Conservation (phyloP, 2,329 filamentous ascomycete genomes). For the Colletotrichum musae region DNA sequence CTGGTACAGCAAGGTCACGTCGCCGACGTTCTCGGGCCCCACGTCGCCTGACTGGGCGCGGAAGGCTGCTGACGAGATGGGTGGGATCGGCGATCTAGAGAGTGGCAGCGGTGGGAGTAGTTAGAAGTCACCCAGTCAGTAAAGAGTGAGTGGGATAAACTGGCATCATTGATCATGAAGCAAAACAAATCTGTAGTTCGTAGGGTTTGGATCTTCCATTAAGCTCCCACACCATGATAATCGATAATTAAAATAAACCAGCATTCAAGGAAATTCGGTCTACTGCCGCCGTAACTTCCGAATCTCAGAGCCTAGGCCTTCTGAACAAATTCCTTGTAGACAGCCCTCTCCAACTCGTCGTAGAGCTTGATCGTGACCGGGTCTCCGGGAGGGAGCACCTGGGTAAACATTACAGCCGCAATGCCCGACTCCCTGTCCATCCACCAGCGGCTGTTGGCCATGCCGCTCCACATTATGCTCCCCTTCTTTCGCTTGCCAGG, state of each 20-base stretch:
- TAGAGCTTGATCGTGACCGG: conserved; percentile 52
- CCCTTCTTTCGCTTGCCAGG: conserved; percentile 57
- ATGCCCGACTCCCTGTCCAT: conserved; percentile 56
- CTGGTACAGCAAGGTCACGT: conserved; percentile 14
- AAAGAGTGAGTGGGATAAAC: no score
- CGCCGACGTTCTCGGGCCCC: conserved; percentile 16
- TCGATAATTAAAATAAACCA: no score
- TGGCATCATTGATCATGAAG: no score
- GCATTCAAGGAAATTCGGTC: not conserved
- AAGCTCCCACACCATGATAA: no score
- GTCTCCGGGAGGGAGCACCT: conserved; percentile 56
- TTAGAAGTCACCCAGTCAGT: not conserved
- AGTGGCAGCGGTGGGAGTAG: not conserved
- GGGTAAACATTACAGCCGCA: conserved; percentile 56
- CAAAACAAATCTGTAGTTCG: no score
- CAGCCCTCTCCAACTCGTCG: conserved; percentile 56
- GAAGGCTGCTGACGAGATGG: conserved; percentile 1
- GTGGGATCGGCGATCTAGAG: not conserved
- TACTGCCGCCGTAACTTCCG: not conserved
- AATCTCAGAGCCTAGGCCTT: not conserved
- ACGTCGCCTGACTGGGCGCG: conserved; percentile 13
- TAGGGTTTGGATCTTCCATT: no score
- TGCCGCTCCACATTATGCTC: conserved; percentile 61
- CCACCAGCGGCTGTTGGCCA: conserved; percentile 60
- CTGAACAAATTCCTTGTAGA: conserved; percentile 50